These are phyloP conservation scores for Achaetomium macrosporum DNA, from an alignment of 2,329 filamentous ascomycete genomes.

Conservation along the genomic window DNA sequence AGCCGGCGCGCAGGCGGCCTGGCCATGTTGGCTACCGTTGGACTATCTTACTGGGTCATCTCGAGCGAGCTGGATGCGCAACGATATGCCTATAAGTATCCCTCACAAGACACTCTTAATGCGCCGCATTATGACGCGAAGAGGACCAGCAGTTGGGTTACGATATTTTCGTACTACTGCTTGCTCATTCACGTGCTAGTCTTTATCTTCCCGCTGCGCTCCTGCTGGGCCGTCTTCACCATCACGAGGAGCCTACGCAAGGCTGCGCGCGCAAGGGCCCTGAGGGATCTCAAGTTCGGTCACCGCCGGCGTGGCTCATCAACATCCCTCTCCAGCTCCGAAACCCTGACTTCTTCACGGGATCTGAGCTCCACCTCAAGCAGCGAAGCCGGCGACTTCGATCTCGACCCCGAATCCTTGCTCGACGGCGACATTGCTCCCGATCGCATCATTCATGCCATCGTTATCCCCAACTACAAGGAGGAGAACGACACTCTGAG, in stretches of 20 bases:
- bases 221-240: conserved; percentile 55
- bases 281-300: conserved; percentile 43
- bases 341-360: conserved; percentile 46
- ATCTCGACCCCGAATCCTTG: conserved; percentile 43
- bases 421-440: conserved; percentile 39
- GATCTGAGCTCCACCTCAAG: conserved; percentile 40
- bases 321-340: conserved; percentile 50
- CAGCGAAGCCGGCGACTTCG: conserved; percentile 48
- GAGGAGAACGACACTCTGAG: conserved; percentile 63
- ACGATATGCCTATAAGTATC: conserved; percentile 40
- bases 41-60: conserved; percentile 51
- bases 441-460: conserved; percentile 55
- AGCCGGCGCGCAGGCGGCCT: conserved; percentile 49
- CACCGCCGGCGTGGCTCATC: conserved; percentile 47
- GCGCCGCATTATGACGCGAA: conserved; percentile 31
- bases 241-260: conserved; percentile 47
- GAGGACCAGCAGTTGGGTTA: conserved; percentile 46
- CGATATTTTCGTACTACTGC: conserved; percentile 58
- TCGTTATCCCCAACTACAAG: conserved; percentile 69
- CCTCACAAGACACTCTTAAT: conserved; percentile 36
- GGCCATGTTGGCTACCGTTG: conserved; percentile 45
- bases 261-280: conserved; percentile 38
- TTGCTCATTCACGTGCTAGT: conserved; percentile 60
- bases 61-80: conserved; percentile 42
- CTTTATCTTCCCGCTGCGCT: conserved; percentile 56